phyloP scores from a whole-genome alignment of 2,329 filamentous ascomycete genomes.

The Pseudocercospora vitis region DNA sequence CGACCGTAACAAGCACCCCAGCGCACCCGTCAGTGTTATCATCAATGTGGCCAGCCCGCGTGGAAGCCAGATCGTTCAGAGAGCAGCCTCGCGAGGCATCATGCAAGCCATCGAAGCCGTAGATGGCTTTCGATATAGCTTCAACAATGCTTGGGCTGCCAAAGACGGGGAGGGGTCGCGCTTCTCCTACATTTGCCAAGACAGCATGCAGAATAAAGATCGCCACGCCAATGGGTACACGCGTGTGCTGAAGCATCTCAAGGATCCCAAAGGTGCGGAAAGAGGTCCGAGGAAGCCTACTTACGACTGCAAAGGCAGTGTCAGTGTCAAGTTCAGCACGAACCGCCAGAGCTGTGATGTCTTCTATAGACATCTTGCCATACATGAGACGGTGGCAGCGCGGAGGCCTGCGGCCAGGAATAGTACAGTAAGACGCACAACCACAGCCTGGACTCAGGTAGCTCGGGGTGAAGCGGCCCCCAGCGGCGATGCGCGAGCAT shows the following conservation, averaged over 20 bases:
- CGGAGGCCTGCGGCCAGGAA: slow-evolving; percentile 42
- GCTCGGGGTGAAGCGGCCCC: not conserved
- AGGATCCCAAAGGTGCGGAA: slow-evolving; percentile 24
- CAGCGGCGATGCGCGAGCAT: not conserved
- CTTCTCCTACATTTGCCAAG: slow-evolving; percentile 53
- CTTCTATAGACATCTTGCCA: slow-evolving; percentile 49
- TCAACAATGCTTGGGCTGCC: slow-evolving; percentile 52
- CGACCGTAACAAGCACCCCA: slow-evolving; percentile 25
- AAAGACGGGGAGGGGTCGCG: slow-evolving; percentile 48
- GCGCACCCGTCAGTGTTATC: slow-evolving; percentile 27
- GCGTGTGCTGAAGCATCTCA: slow-evolving; percentile 32
- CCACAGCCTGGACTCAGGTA: slow-evolving; percentile 5
- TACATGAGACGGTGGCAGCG: slow-evolving; percentile 50
- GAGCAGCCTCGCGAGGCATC: slow-evolving; percentile 49
- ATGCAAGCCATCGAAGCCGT: slow-evolving; percentile 46
- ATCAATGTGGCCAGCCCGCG: slow-evolving; percentile 38
- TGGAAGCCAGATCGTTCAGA: slow-evolving; percentile 47
- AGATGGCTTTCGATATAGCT: slow-evolving; percentile 51
- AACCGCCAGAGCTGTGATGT: slow-evolving; percentile 45
- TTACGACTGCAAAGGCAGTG: slow-evolving; percentile 51
- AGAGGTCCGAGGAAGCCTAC: slow-evolving; percentile 44
- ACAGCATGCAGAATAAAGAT: slow-evolving; percentile 53
- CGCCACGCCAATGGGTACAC: slow-evolving; percentile 46
- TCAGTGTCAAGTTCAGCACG: slow-evolving; percentile 51
- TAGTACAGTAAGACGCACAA: slow-evolving; percentile 2